Evolutionary conservation across 305 asterid genomes (phyloP), one percentile per base, ranked within the genome.

Genomic region (Solanum hybrid): DNA sequence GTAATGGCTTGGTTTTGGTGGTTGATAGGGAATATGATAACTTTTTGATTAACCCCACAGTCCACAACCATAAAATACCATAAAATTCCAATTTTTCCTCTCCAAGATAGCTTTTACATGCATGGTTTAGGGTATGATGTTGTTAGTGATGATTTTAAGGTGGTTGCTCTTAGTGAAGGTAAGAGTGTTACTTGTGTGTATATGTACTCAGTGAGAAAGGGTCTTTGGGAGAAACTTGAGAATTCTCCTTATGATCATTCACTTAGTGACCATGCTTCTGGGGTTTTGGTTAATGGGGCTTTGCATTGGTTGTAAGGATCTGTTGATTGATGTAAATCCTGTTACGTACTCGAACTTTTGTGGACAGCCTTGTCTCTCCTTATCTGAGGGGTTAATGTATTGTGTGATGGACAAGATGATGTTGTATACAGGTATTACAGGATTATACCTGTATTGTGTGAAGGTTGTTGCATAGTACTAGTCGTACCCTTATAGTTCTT

Each of bases 241-340:
- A 39, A 39, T 39, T 39, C 51, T 39, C 51, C 51, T 39, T 39
- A 39, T 39, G 15, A 39, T 39, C 89, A 17, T 2, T 90, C 83
- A 81, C 89, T 5, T 39, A 11, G 11, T 36, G 6, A 38, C 0
- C 45, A 22, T 89, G 79, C 41, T 3, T 33, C 90, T 3, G 96
- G 95, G 86, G 92, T 89, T 27, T 93, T 89, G 37, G 77, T 92
- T 5, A 92, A 91, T 45, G 94, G 94, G 4, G 91, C 90, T 27
- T n/a, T 94, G 11, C 95, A 95, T 90, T 95, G 97, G 96, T 31
- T 92, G 89, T 13, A 45, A 45, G 61, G 61, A 45, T 45, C 7
- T 13, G 1, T 13, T 45, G 61, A 45, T 45, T 45, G 20, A 45
- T 45, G 61, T 45, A 45, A 5, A 45, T 45, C 20, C 17, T 45